Percentiles rank a stretch among this genome's conserved stretches.
Evolutionary conservation across 2,329 filamentous ascomycete species (phyloP).

Genomic region (Eurotiales sp.): DNA sequence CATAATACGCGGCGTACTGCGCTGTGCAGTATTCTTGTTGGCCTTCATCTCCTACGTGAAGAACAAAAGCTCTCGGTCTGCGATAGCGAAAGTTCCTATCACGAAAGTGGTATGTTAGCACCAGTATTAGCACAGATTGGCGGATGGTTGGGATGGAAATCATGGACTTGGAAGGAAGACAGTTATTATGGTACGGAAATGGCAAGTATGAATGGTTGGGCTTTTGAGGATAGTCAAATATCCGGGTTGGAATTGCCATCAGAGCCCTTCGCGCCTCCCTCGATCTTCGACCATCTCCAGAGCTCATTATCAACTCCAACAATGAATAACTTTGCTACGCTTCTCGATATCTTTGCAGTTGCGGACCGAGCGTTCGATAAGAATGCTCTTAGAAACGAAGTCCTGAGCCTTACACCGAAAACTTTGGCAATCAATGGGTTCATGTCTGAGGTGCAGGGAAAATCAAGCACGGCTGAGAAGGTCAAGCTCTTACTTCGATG

Average conservation of each 20-base stretch:
- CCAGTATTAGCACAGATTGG: conserved; percentile 76
- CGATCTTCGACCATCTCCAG: conserved; percentile 56
- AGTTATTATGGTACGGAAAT: conserved; percentile 61
- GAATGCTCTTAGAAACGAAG: conserved; percentile 33
- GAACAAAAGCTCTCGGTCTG: conserved; percentile 76
- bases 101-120: conserved; percentile 54
- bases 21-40: conserved; percentile 65
- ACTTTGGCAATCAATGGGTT: conserved; percentile 68
- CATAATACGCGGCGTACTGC: conserved; percentile 59
- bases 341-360: conserved; percentile 46
- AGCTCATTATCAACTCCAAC: conserved; percentile 31
- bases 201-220: conserved; percentile 50
- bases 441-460: conserved; percentile 54
- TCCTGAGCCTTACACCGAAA: conserved; percentile 53
- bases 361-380: conserved; percentile 26
- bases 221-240: conserved; percentile 53
- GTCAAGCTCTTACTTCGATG: conserved; percentile 71
- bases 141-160: conserved; percentile 72
- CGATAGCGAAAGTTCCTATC: conserved; percentile 46
- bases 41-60: conserved; percentile 81
- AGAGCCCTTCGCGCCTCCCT: conserved; percentile 56
- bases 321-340: conserved; percentile 43
- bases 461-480: conserved; percentile 55
- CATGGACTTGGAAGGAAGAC: conserved; percentile 54
- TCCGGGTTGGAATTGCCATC: conserved; percentile 41